Evolutionary conservation across 2,329 filamentous ascomycete genomes (phyloP).

Genomic region (Fusarium sp.): DNA sequence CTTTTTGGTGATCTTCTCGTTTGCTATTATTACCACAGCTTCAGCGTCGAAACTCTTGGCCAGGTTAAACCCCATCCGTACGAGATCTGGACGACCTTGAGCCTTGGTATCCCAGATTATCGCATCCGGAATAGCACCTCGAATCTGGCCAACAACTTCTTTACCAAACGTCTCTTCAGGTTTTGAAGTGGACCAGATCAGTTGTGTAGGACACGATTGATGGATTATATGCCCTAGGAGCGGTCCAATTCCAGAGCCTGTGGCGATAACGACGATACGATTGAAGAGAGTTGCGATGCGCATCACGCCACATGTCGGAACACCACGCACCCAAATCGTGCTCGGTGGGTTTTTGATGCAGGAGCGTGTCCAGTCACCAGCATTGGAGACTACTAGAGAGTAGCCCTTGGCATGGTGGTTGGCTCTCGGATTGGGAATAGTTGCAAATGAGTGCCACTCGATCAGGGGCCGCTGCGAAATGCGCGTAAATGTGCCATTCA

Average conservation of each 20-base stretch:
- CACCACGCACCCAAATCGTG: constrained; percentile 75
- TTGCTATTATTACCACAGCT: constrained; percentile 80
- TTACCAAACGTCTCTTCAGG: constrained; percentile 74
- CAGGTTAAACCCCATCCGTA: constrained; percentile 65
- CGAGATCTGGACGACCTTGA: constrained; percentile 70
- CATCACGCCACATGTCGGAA: constrained; percentile 76
- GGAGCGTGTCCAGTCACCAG: constrained; percentile 79
- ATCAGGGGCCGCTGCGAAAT: constrained; percentile 72
- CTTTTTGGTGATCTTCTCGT: constrained; percentile 74
- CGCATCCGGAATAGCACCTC: constrained; percentile 69
- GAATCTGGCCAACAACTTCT: constrained; percentile 68
- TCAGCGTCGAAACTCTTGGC: constrained; percentile 70
- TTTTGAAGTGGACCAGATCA: constrained; percentile 76
- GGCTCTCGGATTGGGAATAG: constrained; percentile 70
- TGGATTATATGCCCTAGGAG: constrained; percentile 71
- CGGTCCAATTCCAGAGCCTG: constrained; percentile 80
- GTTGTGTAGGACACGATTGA: constrained; percentile 64
- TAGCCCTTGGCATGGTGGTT: constrained; percentile 61
- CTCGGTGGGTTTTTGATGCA: constrained; percentile 73
- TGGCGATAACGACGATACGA: constrained; percentile 75
- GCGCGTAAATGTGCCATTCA: constrained; percentile 62
- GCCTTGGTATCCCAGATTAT: constrained; percentile 75
- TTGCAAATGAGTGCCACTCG: constrained; percentile 84
- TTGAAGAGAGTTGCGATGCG: constrained; percentile 76
- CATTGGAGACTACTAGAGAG: constrained; percentile 78